Evolutionary conservation across 108 stramenopile species (phyloP), one percentile per base, ranked within the genome.

Genomic region (Phaeodactylum tricornutum): DNA sequence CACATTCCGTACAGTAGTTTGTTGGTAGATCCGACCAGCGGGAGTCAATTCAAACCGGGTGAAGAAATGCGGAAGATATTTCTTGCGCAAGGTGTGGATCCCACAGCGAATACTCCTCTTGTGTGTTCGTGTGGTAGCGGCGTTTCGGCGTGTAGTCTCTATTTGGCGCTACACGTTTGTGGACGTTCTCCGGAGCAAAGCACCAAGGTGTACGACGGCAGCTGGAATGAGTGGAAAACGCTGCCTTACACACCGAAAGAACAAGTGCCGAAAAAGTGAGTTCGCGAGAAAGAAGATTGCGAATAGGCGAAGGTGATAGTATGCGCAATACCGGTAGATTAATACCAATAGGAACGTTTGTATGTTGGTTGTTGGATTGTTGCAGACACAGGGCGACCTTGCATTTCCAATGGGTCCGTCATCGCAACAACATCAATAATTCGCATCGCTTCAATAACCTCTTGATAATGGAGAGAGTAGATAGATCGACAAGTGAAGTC

Each of bases 141-240:
- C 16, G 79, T 84, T 12, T 75, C 77, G 20, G 83, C 77, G 7
- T 79, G 79, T 16, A 68, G 66, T 32, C 36, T 81, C 23, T 72
- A 71, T 7, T 46, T 80, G 17, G 79, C 55, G 4, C 64, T 84
- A 39, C 69, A 73, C 25, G 75, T 75, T 50, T 74, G 75, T 31
- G 82, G 82, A 11, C 36, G 71, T 11, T 46, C 48, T 32, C 52
- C 39, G 34, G 51, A 49, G n/a, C 62, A 69, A 24, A 64, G 51
- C 11, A 70, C 74, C 31, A 44, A 29, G 3, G 59, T 84, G 17
- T 84, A 75, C 52, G 82, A 84, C 57, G 82, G 82, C 0, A 76
- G 74, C 52, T 84, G 82, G 82, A 61, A 75, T 35, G 82, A 84
- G 31, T 84, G 76, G 75, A 75, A 72, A 8, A 38, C 50, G 11